phyloP scores from a whole-genome alignment of 2,329 filamentous ascomycete genomes.

The Colletotrichum camelliae region DNA sequence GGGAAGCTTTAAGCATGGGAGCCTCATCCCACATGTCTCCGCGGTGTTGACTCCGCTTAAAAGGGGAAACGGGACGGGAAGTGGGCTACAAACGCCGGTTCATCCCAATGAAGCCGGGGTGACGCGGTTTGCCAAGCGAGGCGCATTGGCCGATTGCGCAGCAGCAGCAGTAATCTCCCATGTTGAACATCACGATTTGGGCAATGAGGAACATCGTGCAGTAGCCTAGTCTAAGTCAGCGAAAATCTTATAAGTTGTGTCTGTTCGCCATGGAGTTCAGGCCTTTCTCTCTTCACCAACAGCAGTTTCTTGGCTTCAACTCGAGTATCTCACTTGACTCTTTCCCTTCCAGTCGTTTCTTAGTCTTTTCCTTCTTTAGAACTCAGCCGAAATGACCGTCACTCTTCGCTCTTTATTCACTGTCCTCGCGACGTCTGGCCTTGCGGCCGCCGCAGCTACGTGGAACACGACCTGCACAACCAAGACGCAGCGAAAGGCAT shows the following conservation, averaged over 20 bases:
- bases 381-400: not conserved
- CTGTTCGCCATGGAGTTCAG: not conserved
- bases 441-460: not conserved
- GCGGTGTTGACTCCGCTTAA: not conserved
- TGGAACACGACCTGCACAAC: slow-evolving; percentile 4
- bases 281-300: not conserved
- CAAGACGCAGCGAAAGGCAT: slow-evolving; percentile 3
- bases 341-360: not conserved
- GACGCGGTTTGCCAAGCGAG: not conserved
- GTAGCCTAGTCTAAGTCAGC: not conserved
- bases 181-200: not conserved
- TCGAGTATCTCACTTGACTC: not conserved
- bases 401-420: not conserved
- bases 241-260: not conserved
- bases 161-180: not conserved
- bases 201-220: not conserved
- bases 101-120: not conserved
- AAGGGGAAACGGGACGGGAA: slow-evolving; percentile 3
- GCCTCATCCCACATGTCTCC: not conserved
- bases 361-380: not conserved
- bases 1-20: not conserved
- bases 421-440: not conserved
- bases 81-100: slow-evolving; percentile 1
- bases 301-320: not conserved
- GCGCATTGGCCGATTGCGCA: slow-evolving; percentile 9